Conservation (phyloP, 2,329 filamentous ascomycete species). For the Clonostachys sp. region DNA sequence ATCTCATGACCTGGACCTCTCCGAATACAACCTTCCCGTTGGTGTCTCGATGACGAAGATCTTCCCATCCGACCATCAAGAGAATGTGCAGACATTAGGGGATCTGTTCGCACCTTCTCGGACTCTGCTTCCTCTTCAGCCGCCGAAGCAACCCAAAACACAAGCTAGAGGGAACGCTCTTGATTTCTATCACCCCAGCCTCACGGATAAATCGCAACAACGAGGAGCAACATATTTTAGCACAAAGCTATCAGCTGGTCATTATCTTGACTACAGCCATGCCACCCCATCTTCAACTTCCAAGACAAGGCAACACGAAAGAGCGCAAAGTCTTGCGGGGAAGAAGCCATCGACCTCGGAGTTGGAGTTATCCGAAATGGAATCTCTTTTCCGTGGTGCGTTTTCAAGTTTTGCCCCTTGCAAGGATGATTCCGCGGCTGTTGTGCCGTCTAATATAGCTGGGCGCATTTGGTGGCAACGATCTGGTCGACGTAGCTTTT, state of each 20-base stretch:
- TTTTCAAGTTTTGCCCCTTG: slow-evolving; percentile 79
- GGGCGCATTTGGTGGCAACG: slow-evolving; percentile 75
- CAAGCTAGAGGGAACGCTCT: slow-evolving; percentile 58
- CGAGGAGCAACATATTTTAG: slow-evolving; percentile 59
- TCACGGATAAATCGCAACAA: slow-evolving; percentile 49
- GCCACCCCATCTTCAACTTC: slow-evolving; percentile 49
- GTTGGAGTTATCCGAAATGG: slow-evolving; percentile 61
- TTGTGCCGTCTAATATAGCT: slow-evolving; percentile 63
- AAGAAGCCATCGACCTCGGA: slow-evolving; percentile 52
- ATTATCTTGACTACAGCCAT: slow-evolving; percentile 68
- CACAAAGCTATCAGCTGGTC: slow-evolving; percentile 60
- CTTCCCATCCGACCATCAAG: slow-evolving; percentile 25
- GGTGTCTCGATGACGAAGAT: slow-evolving; percentile 54
- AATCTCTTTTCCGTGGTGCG: slow-evolving; percentile 69
- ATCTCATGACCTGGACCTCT: slow-evolving; percentile 19
- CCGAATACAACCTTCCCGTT: slow-evolving; percentile 58
- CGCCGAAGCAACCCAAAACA: slow-evolving; percentile 67
- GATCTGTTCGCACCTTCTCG: slow-evolving; percentile 69
- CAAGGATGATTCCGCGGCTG: slow-evolving; percentile 67
- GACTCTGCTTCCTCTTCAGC: slow-evolving; percentile 60
- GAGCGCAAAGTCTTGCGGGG: slow-evolving; percentile 62
- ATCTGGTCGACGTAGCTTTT: slow-evolving; percentile 60
- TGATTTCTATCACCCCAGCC: slow-evolving; percentile 48
- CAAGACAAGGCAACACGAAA: slow-evolving; percentile 64
- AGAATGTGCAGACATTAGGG: slow-evolving; percentile 61